Conservation (phyloP, 345 rosid species). For the Brassica juncea region DNA sequence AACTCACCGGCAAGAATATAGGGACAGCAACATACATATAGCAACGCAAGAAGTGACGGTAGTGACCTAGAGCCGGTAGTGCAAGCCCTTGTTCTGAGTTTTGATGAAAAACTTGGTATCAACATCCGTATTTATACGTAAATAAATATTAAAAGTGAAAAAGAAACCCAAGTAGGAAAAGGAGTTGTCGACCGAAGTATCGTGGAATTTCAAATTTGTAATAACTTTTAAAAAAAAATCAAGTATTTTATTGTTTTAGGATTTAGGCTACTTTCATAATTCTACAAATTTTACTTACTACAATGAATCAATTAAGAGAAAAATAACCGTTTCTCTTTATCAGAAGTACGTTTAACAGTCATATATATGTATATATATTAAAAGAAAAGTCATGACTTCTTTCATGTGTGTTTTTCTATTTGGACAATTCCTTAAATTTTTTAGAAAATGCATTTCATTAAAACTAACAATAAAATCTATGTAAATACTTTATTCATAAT, state of each 20-base stretch:
- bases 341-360: not conserved
- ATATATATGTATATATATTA: too few species aligned
- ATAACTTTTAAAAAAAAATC: too few species aligned
- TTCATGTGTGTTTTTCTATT: too few species aligned
- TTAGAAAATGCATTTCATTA: too few species aligned
- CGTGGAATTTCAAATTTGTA: too few species aligned
- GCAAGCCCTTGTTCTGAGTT: not conserved
- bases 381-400: too few species aligned
- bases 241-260: not conserved
- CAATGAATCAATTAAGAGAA: not conserved
- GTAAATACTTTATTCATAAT: too few species aligned
- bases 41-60: not conserved
- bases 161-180: not conserved
- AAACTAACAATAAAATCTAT: too few species aligned
- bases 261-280: not conserved
- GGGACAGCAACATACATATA: not conserved
- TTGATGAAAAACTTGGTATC: not conserved
- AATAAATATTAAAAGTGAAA: not conserved
- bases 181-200: not conserved
- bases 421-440: too few species aligned
- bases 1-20: not conserved
- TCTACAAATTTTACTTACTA: not conserved
- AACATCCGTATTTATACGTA: not conserved
- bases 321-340: not conserved
- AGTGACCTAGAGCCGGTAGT: not conserved